A percentile compares a stretch with the other conserved stretches of the same genome.
Conservation (phyloP, 1,284 basidiomycete species). For the Singerocomus rubriflavus region DNA sequence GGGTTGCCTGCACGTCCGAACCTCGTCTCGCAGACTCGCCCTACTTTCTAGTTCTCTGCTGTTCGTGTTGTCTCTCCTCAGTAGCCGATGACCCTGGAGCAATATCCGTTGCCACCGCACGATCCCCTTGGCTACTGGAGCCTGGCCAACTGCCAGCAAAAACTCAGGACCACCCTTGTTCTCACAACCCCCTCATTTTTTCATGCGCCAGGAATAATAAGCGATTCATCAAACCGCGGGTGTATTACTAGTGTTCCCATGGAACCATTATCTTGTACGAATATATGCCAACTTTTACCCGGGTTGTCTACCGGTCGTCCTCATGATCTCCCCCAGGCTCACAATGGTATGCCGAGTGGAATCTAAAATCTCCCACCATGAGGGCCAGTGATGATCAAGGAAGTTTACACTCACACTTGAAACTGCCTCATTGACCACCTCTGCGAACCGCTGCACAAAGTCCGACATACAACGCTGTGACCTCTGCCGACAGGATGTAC, state of each 20-base stretch:
- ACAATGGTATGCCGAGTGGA: slow-evolving; percentile 22
- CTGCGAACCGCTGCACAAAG: slow-evolving; percentile 23
- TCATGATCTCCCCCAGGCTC: neutral
- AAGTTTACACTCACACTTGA: slow-evolving; percentile 18
- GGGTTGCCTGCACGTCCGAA: neutral
- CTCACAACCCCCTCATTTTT: neutral
- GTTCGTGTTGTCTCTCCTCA: neutral
- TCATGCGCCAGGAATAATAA: neutral
- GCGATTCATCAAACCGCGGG: neutral
- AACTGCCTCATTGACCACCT: slow-evolving; percentile 21
- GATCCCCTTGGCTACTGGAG: neutral
- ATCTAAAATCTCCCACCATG: slow-evolving; percentile 12
- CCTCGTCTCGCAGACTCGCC: neutral
- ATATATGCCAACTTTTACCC: neutral
- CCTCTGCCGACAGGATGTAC: slow-evolving; percentile 21
- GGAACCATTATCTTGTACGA: neutral
- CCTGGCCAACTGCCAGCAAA: no score
- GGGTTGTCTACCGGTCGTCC: neutral
- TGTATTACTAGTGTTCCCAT: neutral
- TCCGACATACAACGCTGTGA: slow-evolving; percentile 20
- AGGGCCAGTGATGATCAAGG: neutral
- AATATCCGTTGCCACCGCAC: neutral
- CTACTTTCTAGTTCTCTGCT: neutral
- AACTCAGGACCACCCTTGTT: neutral
- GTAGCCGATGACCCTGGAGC: neutral